Base-by-base conservation (phyloP, 2,329 filamentous ascomycete genomes). In the Microcera coccophila region DNA sequence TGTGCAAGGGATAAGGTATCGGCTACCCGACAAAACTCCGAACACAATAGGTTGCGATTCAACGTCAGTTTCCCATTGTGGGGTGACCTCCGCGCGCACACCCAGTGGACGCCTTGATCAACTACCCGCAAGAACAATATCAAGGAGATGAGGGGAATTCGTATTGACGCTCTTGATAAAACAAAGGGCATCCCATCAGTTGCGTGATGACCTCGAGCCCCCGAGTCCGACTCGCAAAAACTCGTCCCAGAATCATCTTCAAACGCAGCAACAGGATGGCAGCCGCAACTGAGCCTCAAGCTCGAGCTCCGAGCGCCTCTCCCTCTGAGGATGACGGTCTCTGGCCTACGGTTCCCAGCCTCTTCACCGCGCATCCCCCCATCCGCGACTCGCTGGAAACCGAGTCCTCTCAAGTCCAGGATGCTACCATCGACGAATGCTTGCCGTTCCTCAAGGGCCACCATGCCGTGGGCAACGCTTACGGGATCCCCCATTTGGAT, bases 401-500 rank as follows among this genome's bases (percentile, higher is more conserved):
- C 4, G 70, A 78, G 46, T 87, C 86, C 18, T 89, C 85, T 1
- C 61, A 66, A 38, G 62, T 79, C 20, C 88, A 95, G 64, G 76
- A 84, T 45, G 71, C 79, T 42, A 91, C 86, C 0, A 70, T 88
- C 41, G 66, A 79, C 28, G 75, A 78, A 57, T 87, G 87, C 56
- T 67, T 90, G 21, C 83, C 85, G 1, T 84, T 82, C 51, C 72
- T 95, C 68, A 73, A 69, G 32, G 74, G 72, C 41, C 71, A 72
- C 37, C 70, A 75, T 45, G 69, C 67, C 16, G 64, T 67, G 15
- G 76, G 79, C 66, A 95, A 95, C 66, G 69, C 68, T 39, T 73
- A 84, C 62, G 90, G 89, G 12, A 70, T 96, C 26, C 87, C 89
- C 12, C 75, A 74, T 43, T 77, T 98, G n/a, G 76, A 83, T 54